Base-by-base conservation (phyloP, 75 land plant genomes). In the Cunninghamia lanceolata region DNA sequence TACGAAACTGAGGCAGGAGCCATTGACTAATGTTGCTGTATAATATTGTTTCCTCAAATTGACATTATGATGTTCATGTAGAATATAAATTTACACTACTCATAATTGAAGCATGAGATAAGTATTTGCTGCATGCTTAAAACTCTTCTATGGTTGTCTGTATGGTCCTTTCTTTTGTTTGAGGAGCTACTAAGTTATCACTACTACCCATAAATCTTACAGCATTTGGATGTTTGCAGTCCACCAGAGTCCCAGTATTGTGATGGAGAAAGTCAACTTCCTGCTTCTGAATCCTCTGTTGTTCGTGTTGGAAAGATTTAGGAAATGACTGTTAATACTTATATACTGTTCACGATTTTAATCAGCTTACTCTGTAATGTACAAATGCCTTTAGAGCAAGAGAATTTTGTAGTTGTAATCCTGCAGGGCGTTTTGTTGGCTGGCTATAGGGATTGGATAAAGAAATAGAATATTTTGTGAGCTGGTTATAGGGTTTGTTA, bases 201-300 rank as follows among this genome's bases (percentile, higher is more conserved):
- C 5, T 80, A 80, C 50, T 80, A 14, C 39, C 80, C 80, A 25
- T 80, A 42, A 80, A 80, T 80, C 45, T 80, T 80, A 80, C 82
- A 80, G 82, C 46, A 80, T 80, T 80, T 80, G 82, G 47, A 80
- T 80, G 50, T 80, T 80, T 80, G 82, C 82, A 80, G 82, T 80
- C 82, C 32, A 28, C 82, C 82, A 79, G 82, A 38, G 25, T 43
- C 82, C 50, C 46, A 43, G 40, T 80, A 80, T 80, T 42, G 82
- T 80, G 82, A 80, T 80, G 82, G 82, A 80, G 82, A 80, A 50
- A 80, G 82, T 42, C 82, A 80, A 45, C 82, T 80, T 42, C 82
- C 82, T 80, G 46, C 82, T 11, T 79, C 46, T 79, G 47, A 79
- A 28, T 80, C 82, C 82, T n/a, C n/a, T 80, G 21, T 80, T 80